Conservation (phyloP, 139 green algal genomes). For the Coccomyxa sp. region DNA sequence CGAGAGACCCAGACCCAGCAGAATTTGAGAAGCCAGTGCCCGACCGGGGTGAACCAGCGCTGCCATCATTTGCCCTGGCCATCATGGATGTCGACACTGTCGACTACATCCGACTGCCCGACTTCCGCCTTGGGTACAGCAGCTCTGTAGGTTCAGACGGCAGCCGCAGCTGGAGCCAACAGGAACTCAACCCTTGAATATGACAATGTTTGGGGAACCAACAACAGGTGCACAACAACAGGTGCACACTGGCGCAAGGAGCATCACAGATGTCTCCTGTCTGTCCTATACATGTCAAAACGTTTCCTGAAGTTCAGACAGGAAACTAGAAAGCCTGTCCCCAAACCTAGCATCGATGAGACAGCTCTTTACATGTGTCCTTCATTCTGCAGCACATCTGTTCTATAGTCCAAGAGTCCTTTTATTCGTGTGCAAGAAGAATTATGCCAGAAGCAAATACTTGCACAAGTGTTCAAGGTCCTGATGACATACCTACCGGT, state of each 20-base stretch:
- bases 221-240: not conserved
- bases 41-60: not conserved
- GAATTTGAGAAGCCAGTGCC: conserved; percentile 11
- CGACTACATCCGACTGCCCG: conserved; percentile 25
- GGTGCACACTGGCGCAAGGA: not conserved
- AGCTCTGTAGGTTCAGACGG: conserved; percentile 2
- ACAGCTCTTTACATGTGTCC: too few species aligned
- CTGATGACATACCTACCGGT: too few species aligned
- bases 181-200: conserved; percentile 20
- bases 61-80: conserved; percentile 36
- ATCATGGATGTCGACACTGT: conserved; percentile 26
- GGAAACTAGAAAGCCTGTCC: too few species aligned
- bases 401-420: too few species aligned
- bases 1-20: conserved; percentile 7
- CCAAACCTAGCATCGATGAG: too few species aligned
- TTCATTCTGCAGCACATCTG: too few species aligned
- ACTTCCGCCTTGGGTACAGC: conserved; percentile 12
- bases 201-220: not conserved
- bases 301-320: not conserved
- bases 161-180: conserved; percentile 1
- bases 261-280: not conserved
- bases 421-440: too few species aligned
- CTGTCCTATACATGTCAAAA: not conserved
- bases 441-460: too few species aligned
- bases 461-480: too few species aligned